Base-by-base conservation (phyloP, 2,329 filamentous ascomycete genomes). In the Raffaelea ambrosiae region DNA sequence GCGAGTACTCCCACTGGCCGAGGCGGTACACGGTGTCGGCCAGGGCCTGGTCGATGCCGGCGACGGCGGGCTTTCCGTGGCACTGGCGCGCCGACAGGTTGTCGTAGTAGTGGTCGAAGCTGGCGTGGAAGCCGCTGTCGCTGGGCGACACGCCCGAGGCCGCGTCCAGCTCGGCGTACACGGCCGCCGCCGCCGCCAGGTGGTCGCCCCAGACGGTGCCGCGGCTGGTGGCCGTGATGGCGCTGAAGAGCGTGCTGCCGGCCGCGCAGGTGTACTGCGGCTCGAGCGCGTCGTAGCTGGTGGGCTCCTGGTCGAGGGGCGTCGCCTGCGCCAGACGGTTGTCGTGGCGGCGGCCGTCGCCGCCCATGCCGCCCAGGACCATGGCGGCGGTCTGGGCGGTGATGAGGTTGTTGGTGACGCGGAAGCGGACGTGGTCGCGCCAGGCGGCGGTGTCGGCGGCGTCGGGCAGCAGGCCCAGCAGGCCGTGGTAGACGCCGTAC, bases 91-190 rank as follows among this genome's bases (percentile, higher is more conserved):
- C 83, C 0, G 85, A 88, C 1, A 93, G 73, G 58, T 89, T 93
- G 61, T 93, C 88, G 57, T 83, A 93, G 67, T 93, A 93, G 63
- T 89, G 87, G 59, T 93, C 88, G 57, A 85, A 83, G 46, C 75
- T 82, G 38, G 65, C 71, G 58, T 91, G 86, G 69, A 87, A 93
- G 3, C 72, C 82, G 18, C 60, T 58, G 51, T 81, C 74, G 31
- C 63, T 63, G 0, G 69, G 52, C 0, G 73, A 60, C 1, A 93
- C 76, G 26, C 83, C 84, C 0, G 84, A 87, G 41, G 91, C 74
- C 39, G 67, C 61, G 57, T 93, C 87, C 0, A 93, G 74, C 0
- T 62, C 63, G 5, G 63, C 58, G 59, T 77, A 86, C 0, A 93
- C 67, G 3, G 64, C 23, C 66, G 56, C 55, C 74, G 67, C 22